Evolutionary conservation across 345 rosid species (phyloP).

Genomic region (Moringa oleifera): DNA sequence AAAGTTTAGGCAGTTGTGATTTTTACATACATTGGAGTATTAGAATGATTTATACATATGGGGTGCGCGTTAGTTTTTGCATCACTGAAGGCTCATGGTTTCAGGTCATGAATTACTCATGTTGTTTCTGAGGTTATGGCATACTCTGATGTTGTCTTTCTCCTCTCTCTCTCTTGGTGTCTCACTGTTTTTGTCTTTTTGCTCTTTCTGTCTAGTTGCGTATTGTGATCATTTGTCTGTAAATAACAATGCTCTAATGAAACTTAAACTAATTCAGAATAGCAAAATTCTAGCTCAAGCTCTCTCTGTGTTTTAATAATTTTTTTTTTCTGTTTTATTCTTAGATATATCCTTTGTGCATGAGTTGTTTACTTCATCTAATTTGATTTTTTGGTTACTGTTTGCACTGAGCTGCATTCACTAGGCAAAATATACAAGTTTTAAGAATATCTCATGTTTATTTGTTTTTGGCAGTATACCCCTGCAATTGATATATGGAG

Average conservation of each 20-base stretch:
- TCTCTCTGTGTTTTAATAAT: background rate
- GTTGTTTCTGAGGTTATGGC: background rate
- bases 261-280: too few species aligned
- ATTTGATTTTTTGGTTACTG: background rate
- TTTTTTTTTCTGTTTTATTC: background rate
- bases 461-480: conserved; percentile 56
- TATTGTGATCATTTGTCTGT: background rate
- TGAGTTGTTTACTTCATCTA: background rate
- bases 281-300: background rate
- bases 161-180: background rate
- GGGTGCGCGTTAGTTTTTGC: background rate
- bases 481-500: conserved; percentile 98
- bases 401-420: background rate
- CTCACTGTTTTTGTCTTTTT: too few species aligned
- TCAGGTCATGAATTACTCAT: background rate
- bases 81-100: background rate
- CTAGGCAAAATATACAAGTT: conserved; percentile 10
- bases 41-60: too few species aligned
- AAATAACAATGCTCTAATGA: background rate
- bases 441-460: conserved; percentile 6
- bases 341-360: background rate
- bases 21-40: too few species aligned
- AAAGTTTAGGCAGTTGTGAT: too few species aligned
- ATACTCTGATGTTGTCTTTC: background rate
- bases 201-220: background rate